Base-by-base conservation (phyloP, 2,329 filamentous ascomycete genomes). In the Fusarium fujikuroi region DNA sequence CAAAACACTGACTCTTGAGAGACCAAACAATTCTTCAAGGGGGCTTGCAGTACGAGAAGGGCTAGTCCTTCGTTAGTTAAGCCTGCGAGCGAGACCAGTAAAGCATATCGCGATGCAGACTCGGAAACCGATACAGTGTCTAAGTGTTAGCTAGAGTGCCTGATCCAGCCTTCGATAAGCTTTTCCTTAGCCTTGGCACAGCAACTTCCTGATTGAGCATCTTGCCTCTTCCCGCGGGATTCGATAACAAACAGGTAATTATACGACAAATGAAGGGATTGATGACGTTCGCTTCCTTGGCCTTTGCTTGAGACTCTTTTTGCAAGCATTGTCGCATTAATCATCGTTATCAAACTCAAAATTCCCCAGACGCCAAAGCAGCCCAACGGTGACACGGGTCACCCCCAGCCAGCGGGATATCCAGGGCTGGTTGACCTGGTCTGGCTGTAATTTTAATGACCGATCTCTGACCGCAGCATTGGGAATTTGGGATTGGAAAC, bases 311-410 rank as follows among this genome's bases (percentile, higher is more conserved):
- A 46, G 42, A 30, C 56, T 54, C 25, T 44, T 58, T 44, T 42
- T 72, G 60, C 54, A 54, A 65, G 70, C 61, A 73, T 73, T 40
- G 43, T 53, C 49, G 56, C 46, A 73, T 73, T 60, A 47, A 47
- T 30, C 44, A 42, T 69, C 39, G 65, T 66, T 57, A 49, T 69
- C 62, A 60, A 65, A 65, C 44, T 60, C 39, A 58, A 58, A 30
- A 44, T 39, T 63, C 47, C 43, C 63, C 50, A 46, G 49, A 37
- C 47, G 19, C n/a, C 42, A 43, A 34, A 43, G 23, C 19, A 43
- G 23, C n/a, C 37, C 59, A 57, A 40, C 23, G 42, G 43, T 60
- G 36, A 54, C 34, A 53, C 50, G 23, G 50, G 50, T 53, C 50
- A 53, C 30, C 50, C 49, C 50, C 49, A 23, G 36, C 37, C 56